Percentiles rank a stretch among this genome's conserved stretches.
Evolutionary conservation across 805 yeast genomes (phyloP).

Genomic region (Saccharomycopsis capsularis): DNA sequence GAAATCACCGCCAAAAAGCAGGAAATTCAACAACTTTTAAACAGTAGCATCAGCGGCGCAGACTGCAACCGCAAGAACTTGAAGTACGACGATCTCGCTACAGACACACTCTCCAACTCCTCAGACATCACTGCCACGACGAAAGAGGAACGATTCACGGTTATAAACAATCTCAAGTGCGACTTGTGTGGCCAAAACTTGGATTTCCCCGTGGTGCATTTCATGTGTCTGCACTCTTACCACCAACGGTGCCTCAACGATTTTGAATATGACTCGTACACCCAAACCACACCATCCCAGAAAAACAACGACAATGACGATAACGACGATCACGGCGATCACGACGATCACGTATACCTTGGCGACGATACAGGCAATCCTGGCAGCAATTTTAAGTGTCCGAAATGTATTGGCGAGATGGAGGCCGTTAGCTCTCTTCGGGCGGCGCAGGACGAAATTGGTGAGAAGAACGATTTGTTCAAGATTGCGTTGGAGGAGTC

Average conservation of each 20-base stretch:
- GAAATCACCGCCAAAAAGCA: slow-evolving; percentile 54
- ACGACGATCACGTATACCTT: no score
- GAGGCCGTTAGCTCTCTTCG: slow-evolving; percentile 58
- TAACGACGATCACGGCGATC: slow-evolving; percentile 12
- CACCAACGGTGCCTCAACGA: slow-evolving; percentile 74
- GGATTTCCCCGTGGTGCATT: slow-evolving; percentile 76
- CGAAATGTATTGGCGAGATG: slow-evolving; percentile 64
- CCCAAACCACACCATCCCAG: slow-evolving; percentile 19
- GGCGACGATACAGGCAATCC: neutral
- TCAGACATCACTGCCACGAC: neutral
- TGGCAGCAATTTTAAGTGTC: slow-evolving; percentile 43
- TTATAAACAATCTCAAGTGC: slow-evolving; percentile 55
- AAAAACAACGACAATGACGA: slow-evolving; percentile 18
- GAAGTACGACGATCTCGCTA: neutral
- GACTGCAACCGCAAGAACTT: neutral
- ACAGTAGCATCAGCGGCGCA: neutral
- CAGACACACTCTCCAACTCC: neutral
- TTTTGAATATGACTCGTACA: slow-evolving; percentile 29
- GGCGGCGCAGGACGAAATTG: slow-evolving; percentile 51
- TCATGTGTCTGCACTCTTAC: slow-evolving; percentile 79
- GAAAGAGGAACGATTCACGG: slow-evolving; percentile 23
- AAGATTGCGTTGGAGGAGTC: slow-evolving; percentile 44
- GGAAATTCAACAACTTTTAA: slow-evolving; percentile 44
- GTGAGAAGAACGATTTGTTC: slow-evolving; percentile 59
- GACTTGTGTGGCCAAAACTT: slow-evolving; percentile 55